Base-by-base conservation (phyloP, 306 rosid genomes). In the Leucaena leucocephala region DNA sequence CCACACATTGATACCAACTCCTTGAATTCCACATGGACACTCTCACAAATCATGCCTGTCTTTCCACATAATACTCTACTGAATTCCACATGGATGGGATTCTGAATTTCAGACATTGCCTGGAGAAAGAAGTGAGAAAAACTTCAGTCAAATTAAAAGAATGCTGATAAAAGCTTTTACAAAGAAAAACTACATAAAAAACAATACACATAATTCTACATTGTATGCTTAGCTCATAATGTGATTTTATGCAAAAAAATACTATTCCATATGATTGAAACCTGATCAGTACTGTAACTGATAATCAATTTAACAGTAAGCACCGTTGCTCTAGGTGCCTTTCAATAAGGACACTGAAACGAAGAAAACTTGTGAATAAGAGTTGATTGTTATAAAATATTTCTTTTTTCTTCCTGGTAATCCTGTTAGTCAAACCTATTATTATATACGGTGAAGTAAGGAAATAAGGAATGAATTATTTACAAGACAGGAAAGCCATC, bases 1-100 rank as follows among this genome's bases (percentile, higher is more conserved):
- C 98, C 98, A 76, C 94, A 92, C 97, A 92, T 91, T 27, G 50
- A 46, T 36, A 91, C 88, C 76, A 95, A 85, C 76, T 91, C 91
- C 88, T 87, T 88, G 87, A 95, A 91, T 84, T 92, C 98, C 54
- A 78, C 76, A 75, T 61, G 90, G 83, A 88, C 98, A 82, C 90
- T 82, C 77, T 87, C 88, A 84, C 98, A 92, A 62, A 92, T 88
- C 76, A 95, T 85, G 66, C 95, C 97, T 78, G 63, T 78, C 90
- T 88, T 95, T 40, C 92, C 95, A 71, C 79, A 68, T 77, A 92
- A 59, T 44, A 86, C 46, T 63, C 83, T 75, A 63, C 85, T 72
- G 65, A 95, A 78, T 79, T 91, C 90, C 80, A 45, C 80, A 59
- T 81, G 92, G 77, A 92, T 91, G 10, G 98, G 92, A 68, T 86